Evolutionary conservation across 2,329 filamentous ascomycete genomes (phyloP), one percentile per base, ranked within the genome.

Genomic region (Botryotinia globosa): DNA sequence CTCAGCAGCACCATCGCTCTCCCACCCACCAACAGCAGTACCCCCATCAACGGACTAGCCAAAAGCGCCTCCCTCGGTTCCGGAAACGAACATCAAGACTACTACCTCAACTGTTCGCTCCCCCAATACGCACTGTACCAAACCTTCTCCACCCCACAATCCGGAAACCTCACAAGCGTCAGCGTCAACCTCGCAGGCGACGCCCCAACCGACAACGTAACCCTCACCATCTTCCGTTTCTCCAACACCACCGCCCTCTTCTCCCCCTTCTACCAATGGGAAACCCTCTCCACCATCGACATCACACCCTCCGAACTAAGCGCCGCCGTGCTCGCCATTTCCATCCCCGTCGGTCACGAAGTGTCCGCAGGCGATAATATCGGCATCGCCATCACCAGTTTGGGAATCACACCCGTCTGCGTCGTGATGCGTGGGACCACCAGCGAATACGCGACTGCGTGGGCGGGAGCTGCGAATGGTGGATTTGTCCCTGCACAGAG

Each of bases 201-300:
- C 22, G 45, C 37, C 25, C 73, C 75, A 12, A 75, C 73, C 18
- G 72, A 54, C 18, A 75, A 75, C 25, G 54, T 74, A 6, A 73
- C 72, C 6, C 42, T 76, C 34, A 76, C 76, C 9, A 61, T 77
- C 12, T 78, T 78, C 68, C 74, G 75, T 1, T 78, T 75, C 66
- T 37, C 72, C 29, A 75, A 76, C 56, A 74, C 76, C 34, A 76
- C 71, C 0, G 72, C 75, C 22, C 76, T 77, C 61, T 74, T 76
- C 65, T 76, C 77, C 2, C 74, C 77, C 3, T 73, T 73, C 37
- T 79, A 75, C 37, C 39, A 74, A 16, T 78, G 76, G 76, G 76
- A 77, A 62, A 76, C 76, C 16, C 67, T 78, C 2, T 72, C 76
- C 1, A 75, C 74, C 0, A 64, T 64, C 16, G 62, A 62, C 22